These are phyloP conservation scores for Botryotinia calthae DNA, from an alignment of 2,329 filamentous ascomycete genomes.

Conservation along the genomic window DNA sequence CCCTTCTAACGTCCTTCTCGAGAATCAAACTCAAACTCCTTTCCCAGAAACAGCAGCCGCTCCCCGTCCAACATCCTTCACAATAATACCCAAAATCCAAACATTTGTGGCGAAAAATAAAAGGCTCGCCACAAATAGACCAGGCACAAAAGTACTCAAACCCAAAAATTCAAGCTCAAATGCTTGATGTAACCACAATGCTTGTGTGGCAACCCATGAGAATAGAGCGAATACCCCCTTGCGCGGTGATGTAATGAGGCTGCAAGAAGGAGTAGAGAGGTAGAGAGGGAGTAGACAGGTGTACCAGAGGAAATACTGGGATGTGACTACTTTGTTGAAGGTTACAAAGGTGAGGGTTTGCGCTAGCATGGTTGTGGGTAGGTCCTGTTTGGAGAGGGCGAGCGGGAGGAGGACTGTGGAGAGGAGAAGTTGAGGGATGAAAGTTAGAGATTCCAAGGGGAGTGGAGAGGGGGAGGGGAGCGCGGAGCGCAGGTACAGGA, in stretches of 20 bases:
- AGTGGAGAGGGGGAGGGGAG: constrained; percentile 40
- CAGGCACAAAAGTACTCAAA: constrained; percentile 77
- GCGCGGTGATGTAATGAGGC: constrained; percentile 58
- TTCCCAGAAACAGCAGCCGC: background rate
- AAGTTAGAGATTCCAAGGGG: constrained; percentile 75
- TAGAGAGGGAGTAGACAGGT: constrained; percentile 91
- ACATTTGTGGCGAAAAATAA: constrained; percentile 82
- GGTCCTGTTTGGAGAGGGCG: constrained; percentile 73
- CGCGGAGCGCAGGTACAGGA: constrained; percentile 83
- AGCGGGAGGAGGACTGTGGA: constrained; percentile 75
- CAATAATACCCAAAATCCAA: constrained; percentile 80
- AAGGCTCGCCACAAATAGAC: constrained; percentile 73
- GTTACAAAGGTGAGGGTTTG: constrained; percentile 97
- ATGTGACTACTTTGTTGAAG: constrained; percentile 79
- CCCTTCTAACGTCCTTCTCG: background rate
- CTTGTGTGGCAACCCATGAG: constrained; percentile 77
- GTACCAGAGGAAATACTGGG: constrained; percentile 97
- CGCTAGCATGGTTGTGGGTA: constrained; percentile 82
- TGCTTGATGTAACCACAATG: constrained; percentile 70
- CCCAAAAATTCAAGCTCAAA: constrained; percentile 79
- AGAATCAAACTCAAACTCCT: background rate
- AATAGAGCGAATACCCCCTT: constrained; percentile 63
- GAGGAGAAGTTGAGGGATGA: constrained; percentile 81
- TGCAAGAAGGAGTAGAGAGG: constrained; percentile 77
- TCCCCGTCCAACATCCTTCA: constrained; percentile 55